A percentile compares a stretch with the other conserved stretches of the same genome.
Evolutionary conservation across 768 basidiomycete genomes (phyloP).

Genomic region (Macrolepiota fuliginosa): DNA sequence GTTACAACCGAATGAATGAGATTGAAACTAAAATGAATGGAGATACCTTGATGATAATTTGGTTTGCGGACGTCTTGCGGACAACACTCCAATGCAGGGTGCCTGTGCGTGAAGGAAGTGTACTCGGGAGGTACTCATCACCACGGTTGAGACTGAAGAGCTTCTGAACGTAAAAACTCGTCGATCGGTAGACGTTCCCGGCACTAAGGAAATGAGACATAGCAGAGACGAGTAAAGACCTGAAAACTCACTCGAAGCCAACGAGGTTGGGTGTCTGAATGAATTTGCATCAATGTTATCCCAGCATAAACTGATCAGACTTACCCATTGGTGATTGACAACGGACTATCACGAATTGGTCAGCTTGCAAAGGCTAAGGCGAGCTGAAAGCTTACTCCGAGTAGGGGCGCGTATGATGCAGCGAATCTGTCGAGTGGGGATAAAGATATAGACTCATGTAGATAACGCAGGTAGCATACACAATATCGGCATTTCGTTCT

Average conservation of each 20-base stretch:
- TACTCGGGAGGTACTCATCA: slow-evolving; percentile 62
- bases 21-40: background rate
- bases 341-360: slow-evolving; percentile 37
- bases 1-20: too few species aligned
- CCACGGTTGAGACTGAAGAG: slow-evolving; percentile 64
- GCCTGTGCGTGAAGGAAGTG: slow-evolving; percentile 44
- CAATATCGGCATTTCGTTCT: slow-evolving; percentile 45
- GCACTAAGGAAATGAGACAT: slow-evolving; percentile 34
- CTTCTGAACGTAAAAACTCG: slow-evolving; percentile 63
- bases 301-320: slow-evolving; percentile 9
- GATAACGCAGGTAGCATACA: slow-evolving; percentile 16
- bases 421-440: slow-evolving; percentile 43
- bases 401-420: slow-evolving; percentile 59
- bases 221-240: background rate
- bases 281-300: slow-evolving; percentile 4
- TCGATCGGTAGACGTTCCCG: slow-evolving; percentile 50
- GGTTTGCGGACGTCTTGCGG: slow-evolving; percentile 30
- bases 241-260: slow-evolving; percentile 52
- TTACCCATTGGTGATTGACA: slow-evolving; percentile 53
- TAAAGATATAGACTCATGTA: background rate
- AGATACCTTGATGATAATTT: slow-evolving; percentile 60
- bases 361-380: background rate
- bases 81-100: slow-evolving; percentile 64
- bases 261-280: slow-evolving; percentile 57
- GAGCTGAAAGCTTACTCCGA: slow-evolving; percentile 34